Conservation (phyloP, 108 stramenopile genomes). For the Discostella stelligeroides region DNA sequence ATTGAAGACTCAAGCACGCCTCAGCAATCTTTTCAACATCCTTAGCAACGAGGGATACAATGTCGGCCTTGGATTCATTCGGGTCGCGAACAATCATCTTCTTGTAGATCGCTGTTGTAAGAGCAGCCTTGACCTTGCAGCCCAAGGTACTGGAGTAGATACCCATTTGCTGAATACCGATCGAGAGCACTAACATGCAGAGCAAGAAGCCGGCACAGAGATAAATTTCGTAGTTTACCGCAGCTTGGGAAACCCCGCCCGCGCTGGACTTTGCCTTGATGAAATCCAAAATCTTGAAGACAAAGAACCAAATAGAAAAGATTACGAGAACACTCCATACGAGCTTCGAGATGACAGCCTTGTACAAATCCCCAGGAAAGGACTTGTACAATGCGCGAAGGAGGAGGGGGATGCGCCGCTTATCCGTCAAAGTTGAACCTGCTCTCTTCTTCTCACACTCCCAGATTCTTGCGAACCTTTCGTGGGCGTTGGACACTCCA, state of each 20-base stretch:
- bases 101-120: slow-evolving; percentile 20
- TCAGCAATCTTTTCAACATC: slow-evolving; percentile 13
- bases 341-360: slow-evolving; percentile 6
- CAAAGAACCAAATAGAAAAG: slow-evolving; percentile 2
- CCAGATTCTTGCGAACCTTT: slow-evolving; percentile 5
- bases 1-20: slow-evolving; percentile 19
- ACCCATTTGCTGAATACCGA: slow-evolving; percentile 27
- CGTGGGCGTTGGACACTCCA: slow-evolving; percentile 3
- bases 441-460: slow-evolving; percentile 2
- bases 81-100: slow-evolving; percentile 25
- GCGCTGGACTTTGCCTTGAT: slow-evolving; percentile 3
- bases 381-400: slow-evolving; percentile 6
- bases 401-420: slow-evolving; percentile 2
- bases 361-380: slow-evolving; percentile 6
- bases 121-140: slow-evolving; percentile 23
- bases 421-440: slow-evolving; percentile 8
- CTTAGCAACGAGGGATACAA: slow-evolving; percentile 16
- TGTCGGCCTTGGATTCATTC: slow-evolving; percentile 17
- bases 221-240: background rate
- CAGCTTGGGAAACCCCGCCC: slow-evolving; percentile 3
- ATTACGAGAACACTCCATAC: slow-evolving; percentile 3
- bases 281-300: slow-evolving; percentile 6
- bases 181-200: slow-evolving; percentile 14
- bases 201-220: slow-evolving; percentile 5
- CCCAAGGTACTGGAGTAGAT: slow-evolving; percentile 18